Evolutionary conservation across 371 early-diverging fungal species (phyloP).

Genomic region (Phascolomyces articulosus): DNA sequence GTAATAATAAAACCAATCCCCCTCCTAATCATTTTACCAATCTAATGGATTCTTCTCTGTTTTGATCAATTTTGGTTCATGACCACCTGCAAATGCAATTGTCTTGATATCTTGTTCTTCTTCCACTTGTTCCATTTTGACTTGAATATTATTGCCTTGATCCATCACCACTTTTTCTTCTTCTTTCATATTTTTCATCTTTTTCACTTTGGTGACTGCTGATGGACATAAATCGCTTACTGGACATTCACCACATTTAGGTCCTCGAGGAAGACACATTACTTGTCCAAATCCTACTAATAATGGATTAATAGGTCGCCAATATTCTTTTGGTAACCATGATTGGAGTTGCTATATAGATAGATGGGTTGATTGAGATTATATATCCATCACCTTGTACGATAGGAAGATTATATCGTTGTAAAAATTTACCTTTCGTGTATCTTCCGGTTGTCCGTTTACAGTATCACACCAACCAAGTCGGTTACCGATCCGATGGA

Average conservation of each 20-base stretch:
- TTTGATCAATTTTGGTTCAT: constrained; percentile 4
- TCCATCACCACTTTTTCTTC: background rate
- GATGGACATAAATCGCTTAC: constrained; percentile 77
- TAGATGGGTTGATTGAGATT: no score
- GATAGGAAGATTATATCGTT: no score
- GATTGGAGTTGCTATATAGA: constrained; percentile 68
- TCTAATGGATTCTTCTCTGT: constrained; percentile 12
- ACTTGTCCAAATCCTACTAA: constrained; percentile 98
- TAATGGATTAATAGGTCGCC: constrained; percentile 89
- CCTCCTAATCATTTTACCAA: constrained; percentile 2
- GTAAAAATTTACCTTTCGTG: constrained; percentile 75
- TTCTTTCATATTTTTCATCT: constrained; percentile 20
- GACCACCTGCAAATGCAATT: constrained; percentile 1
- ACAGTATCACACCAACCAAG: constrained; percentile 86
- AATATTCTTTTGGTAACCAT: constrained; percentile 88
- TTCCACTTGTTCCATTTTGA: constrained; percentile 5
- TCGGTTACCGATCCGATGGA: constrained; percentile 93
- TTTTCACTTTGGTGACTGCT: constrained; percentile 22
- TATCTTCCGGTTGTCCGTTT: constrained; percentile 78
- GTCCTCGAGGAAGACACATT: constrained; percentile 79
- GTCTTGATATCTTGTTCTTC: background rate
- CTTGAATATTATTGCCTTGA: background rate
- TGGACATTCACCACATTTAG: constrained; percentile 86
- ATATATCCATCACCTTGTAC: no score
- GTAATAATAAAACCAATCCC: no score